Conservation (phyloP, 768 basidiomycete species). For the Chlorophyllum brunneum region DNA sequence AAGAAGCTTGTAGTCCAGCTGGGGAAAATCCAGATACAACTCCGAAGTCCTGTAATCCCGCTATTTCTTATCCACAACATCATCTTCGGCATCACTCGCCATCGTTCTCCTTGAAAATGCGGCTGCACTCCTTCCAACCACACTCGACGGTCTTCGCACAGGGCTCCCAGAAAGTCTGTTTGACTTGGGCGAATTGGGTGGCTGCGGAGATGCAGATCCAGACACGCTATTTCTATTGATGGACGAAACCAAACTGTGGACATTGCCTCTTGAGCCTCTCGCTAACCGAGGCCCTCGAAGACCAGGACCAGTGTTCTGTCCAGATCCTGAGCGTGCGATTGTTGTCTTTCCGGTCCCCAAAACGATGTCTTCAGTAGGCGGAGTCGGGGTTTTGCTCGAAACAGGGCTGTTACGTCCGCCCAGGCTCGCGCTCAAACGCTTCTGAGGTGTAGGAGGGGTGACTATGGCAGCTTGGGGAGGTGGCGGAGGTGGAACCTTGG, state of each 20-base stretch:
- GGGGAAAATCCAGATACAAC: neutral
- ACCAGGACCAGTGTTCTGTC: conserved; percentile 19
- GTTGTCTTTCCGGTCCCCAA: conserved; percentile 32
- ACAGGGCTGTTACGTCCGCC: conserved; percentile 33
- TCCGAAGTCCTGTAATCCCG: neutral
- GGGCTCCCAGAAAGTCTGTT: conserved; percentile 49
- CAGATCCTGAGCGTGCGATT: conserved; percentile 48
- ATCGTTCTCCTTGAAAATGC: conserved; percentile 71
- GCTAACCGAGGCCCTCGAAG: conserved; percentile 30
- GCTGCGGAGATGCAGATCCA: conserved; percentile 27
- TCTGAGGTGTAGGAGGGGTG: conserved; percentile 51
- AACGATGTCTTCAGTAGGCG: conserved; percentile 27
- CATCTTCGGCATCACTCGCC: conserved; percentile 83
- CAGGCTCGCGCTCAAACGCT: conserved; percentile 34
- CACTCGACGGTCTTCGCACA: conserved; percentile 40
- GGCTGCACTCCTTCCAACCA: conserved; percentile 42
- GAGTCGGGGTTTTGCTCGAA: conserved; percentile 30
- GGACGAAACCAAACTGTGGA: conserved; percentile 54
- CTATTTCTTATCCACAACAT: conserved; percentile 45
- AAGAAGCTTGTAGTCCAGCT: neutral
- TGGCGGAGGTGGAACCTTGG: conserved; percentile 22
- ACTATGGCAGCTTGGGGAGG: conserved; percentile 39
- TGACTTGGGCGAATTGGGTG: conserved; percentile 30
- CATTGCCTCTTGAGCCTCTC: conserved; percentile 49
- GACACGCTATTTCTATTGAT: conserved; percentile 47